A percentile compares a stretch with the other conserved stretches of the same genome.
phyloP scores from a whole-genome alignment of 345 rosid genomes.

The Bruguiera parviflora region DNA sequence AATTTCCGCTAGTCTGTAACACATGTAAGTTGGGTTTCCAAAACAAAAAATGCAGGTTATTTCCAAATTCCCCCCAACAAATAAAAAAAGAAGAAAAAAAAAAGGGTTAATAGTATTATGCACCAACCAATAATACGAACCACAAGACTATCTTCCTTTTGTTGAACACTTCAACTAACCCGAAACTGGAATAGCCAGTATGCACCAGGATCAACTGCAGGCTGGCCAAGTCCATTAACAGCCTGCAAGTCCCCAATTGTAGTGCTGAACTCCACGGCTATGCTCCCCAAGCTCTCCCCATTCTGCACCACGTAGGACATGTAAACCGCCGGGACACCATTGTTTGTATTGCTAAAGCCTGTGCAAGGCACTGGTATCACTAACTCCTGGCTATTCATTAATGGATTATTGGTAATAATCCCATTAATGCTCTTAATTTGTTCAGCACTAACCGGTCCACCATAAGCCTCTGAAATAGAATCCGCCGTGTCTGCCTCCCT shows the following conservation, averaged over 20 bases:
- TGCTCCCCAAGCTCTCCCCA: slow-evolving; percentile 7
- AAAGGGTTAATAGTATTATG: not conserved
- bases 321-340: slow-evolving; percentile 17
- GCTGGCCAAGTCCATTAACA: slow-evolving; percentile 22
- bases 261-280: not conserved
- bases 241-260: slow-evolving; percentile 17
- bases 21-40: too few relatives aligned
- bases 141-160: not conserved
- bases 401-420: slow-evolving; percentile 7
- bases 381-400: slow-evolving; percentile 15
- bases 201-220: slow-evolving; percentile 13
- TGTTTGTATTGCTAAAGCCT: slow-evolving; percentile 20
- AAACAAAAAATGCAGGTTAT: too few relatives aligned
- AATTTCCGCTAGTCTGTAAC: too few relatives aligned
- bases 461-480: slow-evolving; percentile 20
- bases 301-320: slow-evolving; percentile 21
- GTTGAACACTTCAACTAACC: slow-evolving; percentile 4
- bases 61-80: too few relatives aligned
- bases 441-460: slow-evolving; percentile 22
- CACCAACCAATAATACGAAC: too few relatives aligned
- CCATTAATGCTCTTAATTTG: slow-evolving; percentile 11
- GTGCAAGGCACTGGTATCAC: slow-evolving; percentile 19
- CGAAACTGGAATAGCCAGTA: slow-evolving; percentile 25
- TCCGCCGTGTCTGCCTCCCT: slow-evolving; percentile 13
- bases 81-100: not conserved